phyloP scores from a whole-genome alignment of 2,329 filamentous ascomycete species.

The Waltergamsia citrina region DNA sequence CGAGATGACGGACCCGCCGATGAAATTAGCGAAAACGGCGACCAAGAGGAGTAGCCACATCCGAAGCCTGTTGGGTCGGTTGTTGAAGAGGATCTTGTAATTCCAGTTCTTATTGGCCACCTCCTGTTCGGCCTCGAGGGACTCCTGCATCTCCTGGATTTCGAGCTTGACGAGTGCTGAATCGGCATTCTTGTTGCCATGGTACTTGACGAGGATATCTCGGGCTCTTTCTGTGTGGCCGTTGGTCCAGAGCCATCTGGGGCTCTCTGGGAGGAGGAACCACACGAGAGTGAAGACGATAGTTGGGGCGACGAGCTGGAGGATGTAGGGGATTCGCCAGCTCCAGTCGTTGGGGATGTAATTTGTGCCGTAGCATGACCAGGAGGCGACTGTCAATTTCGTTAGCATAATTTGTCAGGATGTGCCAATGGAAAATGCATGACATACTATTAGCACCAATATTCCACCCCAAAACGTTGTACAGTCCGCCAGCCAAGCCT shows the following conservation, averaged over 20 bases:
- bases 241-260: constrained; percentile 7
- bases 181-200: constrained; percentile 9
- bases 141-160: constrained; percentile 34
- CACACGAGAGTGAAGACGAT: constrained; percentile 36
- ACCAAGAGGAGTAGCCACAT: constrained; percentile 33
- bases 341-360: constrained; percentile 34
- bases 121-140: constrained; percentile 29
- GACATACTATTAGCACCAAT: constrained; percentile 10
- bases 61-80: constrained; percentile 35
- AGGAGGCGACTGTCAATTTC: constrained; percentile 21
- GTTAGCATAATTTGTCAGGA: background rate
- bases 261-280: constrained; percentile 29
- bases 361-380: constrained; percentile 35
- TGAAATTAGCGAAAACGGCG: constrained; percentile 39
- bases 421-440: background rate
- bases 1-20: constrained; percentile 35
- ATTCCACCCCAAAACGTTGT: constrained; percentile 10
- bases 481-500: constrained; percentile 9
- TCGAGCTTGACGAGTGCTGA: constrained; percentile 26
- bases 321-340: constrained; percentile 34
- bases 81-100: constrained; percentile 33
- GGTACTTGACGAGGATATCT: constrained; percentile 7
- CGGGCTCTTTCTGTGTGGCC: constrained; percentile 2
- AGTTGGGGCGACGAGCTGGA: constrained; percentile 31
- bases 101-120: constrained; percentile 22